phyloP scores from a whole-genome alignment of 1,284 basidiomycete species.

The Ganoderma boninense region DNA sequence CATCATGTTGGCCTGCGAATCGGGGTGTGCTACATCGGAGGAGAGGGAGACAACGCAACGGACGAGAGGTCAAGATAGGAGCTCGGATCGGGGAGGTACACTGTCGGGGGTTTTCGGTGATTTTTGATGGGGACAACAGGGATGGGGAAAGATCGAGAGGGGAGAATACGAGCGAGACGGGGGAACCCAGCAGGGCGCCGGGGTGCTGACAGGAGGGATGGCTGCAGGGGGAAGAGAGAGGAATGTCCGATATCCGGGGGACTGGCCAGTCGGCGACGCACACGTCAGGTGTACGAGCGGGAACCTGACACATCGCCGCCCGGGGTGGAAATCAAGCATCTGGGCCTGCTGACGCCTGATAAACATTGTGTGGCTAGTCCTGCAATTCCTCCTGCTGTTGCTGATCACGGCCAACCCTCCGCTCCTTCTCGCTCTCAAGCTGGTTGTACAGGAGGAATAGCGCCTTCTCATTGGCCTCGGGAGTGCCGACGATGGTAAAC shows the following conservation, averaged over 20 bases:
- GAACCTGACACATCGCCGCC: conserved; percentile 14
- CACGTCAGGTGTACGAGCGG: conserved; percentile 1
- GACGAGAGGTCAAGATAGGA: conserved; percentile 28
- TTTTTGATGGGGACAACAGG: conserved; percentile 25
- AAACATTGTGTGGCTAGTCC: conserved; percentile 34
- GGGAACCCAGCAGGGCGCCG: conserved; percentile 1
- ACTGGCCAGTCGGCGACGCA: conserved; percentile 5
- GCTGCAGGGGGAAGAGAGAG: neutral
- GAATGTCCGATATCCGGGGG: conserved; percentile 10
- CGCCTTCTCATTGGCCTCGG: conserved; percentile 96
- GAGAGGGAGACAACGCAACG: conserved; percentile 17
- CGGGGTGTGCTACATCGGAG: conserved; percentile 30
- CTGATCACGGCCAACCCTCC: conserved; percentile 83
- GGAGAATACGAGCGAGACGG: conserved; percentile 14
- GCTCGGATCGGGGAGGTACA: conserved; percentile 28
- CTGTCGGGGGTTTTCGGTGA: conserved; percentile 25
- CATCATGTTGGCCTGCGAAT: conserved; percentile 33
- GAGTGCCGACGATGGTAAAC: conserved; percentile 98
- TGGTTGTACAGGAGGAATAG: conserved; percentile 98
- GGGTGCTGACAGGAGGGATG: conserved; percentile 7
- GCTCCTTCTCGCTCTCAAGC: conserved; percentile 95
- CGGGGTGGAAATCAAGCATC: conserved; percentile 23
- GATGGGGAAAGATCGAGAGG: conserved; percentile 16
- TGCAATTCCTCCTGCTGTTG: conserved; percentile 62
- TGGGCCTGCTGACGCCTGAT: conserved; percentile 18